These are phyloP conservation scores for Plantago ovata DNA, from an alignment of 257 asterid genomes.

Conservation along the genomic window DNA sequence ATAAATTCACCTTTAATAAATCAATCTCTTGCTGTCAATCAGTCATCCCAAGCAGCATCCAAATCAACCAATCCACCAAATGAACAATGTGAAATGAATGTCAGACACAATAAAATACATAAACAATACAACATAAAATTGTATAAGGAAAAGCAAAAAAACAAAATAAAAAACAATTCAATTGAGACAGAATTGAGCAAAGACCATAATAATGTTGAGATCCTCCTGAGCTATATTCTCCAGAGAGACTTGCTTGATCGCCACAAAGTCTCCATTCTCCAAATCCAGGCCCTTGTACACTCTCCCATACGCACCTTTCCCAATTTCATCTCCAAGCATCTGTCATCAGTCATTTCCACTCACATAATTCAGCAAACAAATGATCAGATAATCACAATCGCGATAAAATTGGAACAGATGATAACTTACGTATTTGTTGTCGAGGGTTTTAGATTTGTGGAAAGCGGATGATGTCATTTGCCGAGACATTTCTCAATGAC, in stretches of 20 bases:
- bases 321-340: conserved; percentile 99
- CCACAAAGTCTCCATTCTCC: conserved; percentile 97
- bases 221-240: conserved; percentile 94
- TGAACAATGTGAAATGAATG: neutral
- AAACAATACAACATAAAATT: neutral
- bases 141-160: neutral
- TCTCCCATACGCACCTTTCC: conserved; percentile 98
- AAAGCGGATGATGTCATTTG: conserved; percentile 49
- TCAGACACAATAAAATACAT: neutral
- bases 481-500: conserved; percentile 35
- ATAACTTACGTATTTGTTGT: conserved; percentile 47
- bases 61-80: conserved; percentile 16
- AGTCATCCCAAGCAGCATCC: conserved; percentile 12
- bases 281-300: conserved; percentile 97
- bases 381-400: neutral
- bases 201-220: conserved; percentile 80
- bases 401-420: neutral
- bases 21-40: conserved; percentile 95
- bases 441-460: conserved; percentile 62
- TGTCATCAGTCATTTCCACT: conserved; percentile 11
- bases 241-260: conserved; percentile 93
- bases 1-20: conserved; percentile 73
- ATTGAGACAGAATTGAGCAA: neutral
- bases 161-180: neutral
- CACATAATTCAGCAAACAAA: neutral